A percentile compares a stretch with the other conserved stretches of the same genome.
Evolutionary conservation across 768 basidiomycete species (phyloP).

Genomic region (Tremella mesenterica): DNA sequence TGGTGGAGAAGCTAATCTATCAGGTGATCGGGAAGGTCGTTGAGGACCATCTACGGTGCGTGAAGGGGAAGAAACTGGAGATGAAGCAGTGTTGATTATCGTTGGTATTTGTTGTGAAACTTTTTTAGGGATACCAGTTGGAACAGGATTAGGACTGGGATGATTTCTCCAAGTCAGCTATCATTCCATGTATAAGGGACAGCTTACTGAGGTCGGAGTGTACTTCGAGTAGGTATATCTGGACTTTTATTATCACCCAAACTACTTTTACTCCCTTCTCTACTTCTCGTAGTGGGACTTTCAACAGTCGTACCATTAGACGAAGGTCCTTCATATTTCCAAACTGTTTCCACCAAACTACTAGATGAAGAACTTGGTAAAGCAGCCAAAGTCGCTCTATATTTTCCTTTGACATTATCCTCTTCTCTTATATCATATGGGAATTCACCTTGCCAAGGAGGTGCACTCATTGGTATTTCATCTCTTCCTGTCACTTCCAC

Average conservation of each 20-base stretch:
- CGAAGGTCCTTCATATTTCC: conserved; percentile 1
- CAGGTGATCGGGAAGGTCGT: conserved; percentile 17
- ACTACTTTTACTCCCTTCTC: conserved; percentile 3
- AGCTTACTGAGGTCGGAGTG: conserved; percentile 25
- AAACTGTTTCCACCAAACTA: not conserved
- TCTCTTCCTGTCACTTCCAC: not conserved
- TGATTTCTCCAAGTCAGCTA: not conserved
- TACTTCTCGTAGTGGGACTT: conserved; percentile 4
- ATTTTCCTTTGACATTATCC: conserved; percentile 14
- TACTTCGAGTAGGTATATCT: conserved; percentile 28
- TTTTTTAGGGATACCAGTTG: too few species aligned
- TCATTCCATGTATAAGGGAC: not conserved
- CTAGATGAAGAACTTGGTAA: conserved; percentile 4
- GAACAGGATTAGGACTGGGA: too few species aligned
- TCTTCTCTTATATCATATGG: conserved; percentile 4
- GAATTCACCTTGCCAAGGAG: conserved; percentile 24
- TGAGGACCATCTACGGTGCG: conserved; percentile 1
- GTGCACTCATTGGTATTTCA: conserved; percentile 9
- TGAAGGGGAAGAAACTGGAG: conserved; percentile 11
- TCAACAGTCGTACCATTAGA: conserved; percentile 1
- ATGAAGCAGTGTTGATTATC: conserved; percentile 20
- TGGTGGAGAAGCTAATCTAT: conserved; percentile 5
- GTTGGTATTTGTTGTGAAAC: conserved; percentile 8
- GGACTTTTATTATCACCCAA: conserved; percentile 19
- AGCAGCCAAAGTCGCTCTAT: conserved; percentile 19